Evolutionary conservation across 2,329 filamentous ascomycete species (phyloP), one percentile per base, ranked within the genome.

Genomic region (Cladosporium phlei): DNA sequence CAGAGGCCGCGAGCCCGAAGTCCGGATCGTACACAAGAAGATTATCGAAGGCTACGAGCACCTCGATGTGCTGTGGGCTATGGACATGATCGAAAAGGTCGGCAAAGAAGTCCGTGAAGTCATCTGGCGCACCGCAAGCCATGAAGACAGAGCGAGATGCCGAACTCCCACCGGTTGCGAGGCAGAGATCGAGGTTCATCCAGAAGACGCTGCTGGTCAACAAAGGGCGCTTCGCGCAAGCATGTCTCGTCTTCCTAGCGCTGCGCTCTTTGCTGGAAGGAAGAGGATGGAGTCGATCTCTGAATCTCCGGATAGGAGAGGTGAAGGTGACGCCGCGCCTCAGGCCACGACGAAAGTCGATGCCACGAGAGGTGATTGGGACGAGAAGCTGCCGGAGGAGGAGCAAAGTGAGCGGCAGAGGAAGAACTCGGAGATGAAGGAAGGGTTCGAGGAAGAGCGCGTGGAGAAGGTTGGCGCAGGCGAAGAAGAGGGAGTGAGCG

Each of bases 41-140:
- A 73, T 94, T 17, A 85, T 96, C 33, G 81, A 87, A 2, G 87
- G 85, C 37, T 95, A 95, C 63, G 91, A 96, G 69, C 91, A 97
- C 67, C 75, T 97, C 4, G 91, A 96, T 67, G 88, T 96, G 2
- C 81, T 97, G 28, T 96, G 91, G 91, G 89, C 90, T 0, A 88
- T 96, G 74, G 89, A 96, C 60, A 81, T 82, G 0, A 80, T 89
- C 12, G 83, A 91, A 38, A 79, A 91, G 63, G 86, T 96, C 1
- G 93, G 90, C 4, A 75, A 72, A 47, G 90, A 95, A 68, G 72
- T 96, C 0, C 77, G 82, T 22, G 83, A 91, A 58, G 83, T 94
- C 11, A 66, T 96, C 10, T 96, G 90, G 90, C 82, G 82, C 65
- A 95, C 88, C 1, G 73, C 76, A 46, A 65, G 73, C 3, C 65